Evolutionary conservation across 2,329 filamentous ascomycete species (phyloP), one percentile per base, ranked within the genome.

Genomic region (Xylariales sp.): DNA sequence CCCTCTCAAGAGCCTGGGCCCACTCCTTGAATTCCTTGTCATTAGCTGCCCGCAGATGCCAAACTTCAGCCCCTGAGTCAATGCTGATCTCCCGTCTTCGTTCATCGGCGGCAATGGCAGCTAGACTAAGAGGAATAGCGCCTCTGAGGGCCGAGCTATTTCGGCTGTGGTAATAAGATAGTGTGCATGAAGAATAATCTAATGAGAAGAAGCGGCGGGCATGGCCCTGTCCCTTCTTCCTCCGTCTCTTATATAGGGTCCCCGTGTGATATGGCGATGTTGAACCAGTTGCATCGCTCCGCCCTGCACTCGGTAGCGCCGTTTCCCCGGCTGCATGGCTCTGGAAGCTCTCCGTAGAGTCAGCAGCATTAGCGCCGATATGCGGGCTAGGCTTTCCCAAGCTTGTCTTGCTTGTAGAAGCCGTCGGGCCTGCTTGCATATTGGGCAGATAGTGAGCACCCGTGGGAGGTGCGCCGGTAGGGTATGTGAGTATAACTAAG

Each of bases 101-200:
- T 78, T 96, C 93, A 77, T 97, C 94, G 7, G 93, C 93, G 3
- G 94, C 93, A 67, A 99, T 92, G 4, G 93, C 96, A 16, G 96
- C 96, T 59, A 99, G 83, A 32, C 93, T 96, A 8, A 99, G 85
- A 0, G 96, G 96, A 59, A 99, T 96, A 7, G 96, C 94, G 18
- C 96, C 96, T 67, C 96, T 89, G 50, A 99, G 84, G 0, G 95
- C 94, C 5, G 95, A 97, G 5, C 95, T 97, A 77, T 97, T 95
- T 53, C 93, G 91, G 78, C 95, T 96, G 77, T 97, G 93, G 78
- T 97, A 99, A 82, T 99, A 99, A 0, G 96, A 98, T 39, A 99
- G 83, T 0, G 96, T 98, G 69, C 93, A 97, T 0, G 95, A 94
- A 3, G 92, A 94, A 78, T 94, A 98, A 79, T 99, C 96, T 62